A percentile compares a stretch with the other conserved stretches of the same genome.
phyloP scores from a whole-genome alignment of 164 flowering plant species.

The Euptelea pleiosperma region DNA sequence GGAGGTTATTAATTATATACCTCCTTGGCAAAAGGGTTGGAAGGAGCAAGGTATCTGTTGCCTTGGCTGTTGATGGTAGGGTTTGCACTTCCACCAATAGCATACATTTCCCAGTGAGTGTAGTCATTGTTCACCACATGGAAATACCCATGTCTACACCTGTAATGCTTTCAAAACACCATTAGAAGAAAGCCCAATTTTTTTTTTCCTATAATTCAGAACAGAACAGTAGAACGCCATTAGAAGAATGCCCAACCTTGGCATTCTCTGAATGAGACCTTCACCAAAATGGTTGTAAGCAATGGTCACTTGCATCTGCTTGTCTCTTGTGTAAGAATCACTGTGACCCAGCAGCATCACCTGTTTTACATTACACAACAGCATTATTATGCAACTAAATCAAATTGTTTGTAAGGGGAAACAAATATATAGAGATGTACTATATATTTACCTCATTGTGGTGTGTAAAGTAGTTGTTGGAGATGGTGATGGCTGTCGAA shows the following conservation, averaged over 20 bases:
- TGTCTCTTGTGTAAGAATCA: constrained; percentile 76
- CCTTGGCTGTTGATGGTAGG: constrained; percentile 98
- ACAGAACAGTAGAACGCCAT: no score
- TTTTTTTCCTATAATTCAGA: no score
- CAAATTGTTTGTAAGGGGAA: no score
- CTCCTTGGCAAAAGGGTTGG: constrained; percentile 73
- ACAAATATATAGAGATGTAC: no score
- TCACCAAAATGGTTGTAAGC: constrained; percentile 96
- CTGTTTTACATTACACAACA: no score
- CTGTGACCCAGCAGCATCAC: constrained; percentile 96
- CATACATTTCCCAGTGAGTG: constrained; percentile 98
- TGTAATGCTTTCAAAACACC: constrained; percentile 28
- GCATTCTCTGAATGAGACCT: constrained; percentile 98
- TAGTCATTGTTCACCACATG: constrained; percentile 97
- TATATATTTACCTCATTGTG: constrained; percentile 88
- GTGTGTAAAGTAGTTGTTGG: constrained; percentile 87
- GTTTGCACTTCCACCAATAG: constrained; percentile 86
- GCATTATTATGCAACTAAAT: no score
- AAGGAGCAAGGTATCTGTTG: constrained; percentile 75
- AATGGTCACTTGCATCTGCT: constrained; percentile 94
- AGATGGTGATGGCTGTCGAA: constrained; percentile 88
- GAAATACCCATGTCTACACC: constrained; percentile 90
- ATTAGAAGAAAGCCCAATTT: no score
- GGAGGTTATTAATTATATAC: no score
- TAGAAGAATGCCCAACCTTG: no score